Evolutionary conservation across 2,329 filamentous ascomycete genomes (phyloP), one percentile per base, ranked within the genome.

Genomic region (Exophiala calicioides): DNA sequence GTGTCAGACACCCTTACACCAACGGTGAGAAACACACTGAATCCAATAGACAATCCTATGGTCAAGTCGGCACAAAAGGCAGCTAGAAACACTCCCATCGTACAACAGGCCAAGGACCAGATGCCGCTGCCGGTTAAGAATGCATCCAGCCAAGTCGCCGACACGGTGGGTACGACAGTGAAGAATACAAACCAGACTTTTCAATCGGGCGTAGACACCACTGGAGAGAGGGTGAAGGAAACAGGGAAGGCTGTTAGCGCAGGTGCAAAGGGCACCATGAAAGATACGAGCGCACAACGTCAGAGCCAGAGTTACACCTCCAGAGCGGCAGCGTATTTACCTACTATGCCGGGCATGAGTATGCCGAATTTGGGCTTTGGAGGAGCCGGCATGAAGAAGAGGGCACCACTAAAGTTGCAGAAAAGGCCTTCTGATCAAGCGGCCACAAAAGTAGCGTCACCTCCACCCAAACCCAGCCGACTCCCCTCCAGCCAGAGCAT

Each of bases 1-100:
- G 50, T 53, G 8, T 48, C 50, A 8, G 53, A 59, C 29, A 40
- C 34, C 1, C 38, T 55, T 19, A 42, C 36, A 10, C 44, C 54
- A 5, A 53, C 56, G 13, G 48, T 58, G 18, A 53, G 49, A 16
- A 58, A 58, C 21, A 36, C 47, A 3, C 37, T 52, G 3, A 48
- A 57, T 19, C 47, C 54, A 9, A 45, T 47, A 24, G 54, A 57
- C 27, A 58, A 59, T 23, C 54, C 56, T n/a, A 52, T 45, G 7
- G 45, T 52, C 12, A 45, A 56, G 24, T 49, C 55, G 3, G 40
- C 55, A 12, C 53, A 49, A 36, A 29, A 45, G 10, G 37, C 39
- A 6, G 35, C 47, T 12, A 33, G 44, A 13, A 40, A 54, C 8
- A 27, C 50, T 3, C 53, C 53, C 3, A 49, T 56, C 32, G 49